A percentile compares a stretch with the other conserved stretches of the same genome.
These are phyloP conservation scores for Candida alai DNA, from an alignment of 805 yeast species.

Conservation along the genomic window DNA sequence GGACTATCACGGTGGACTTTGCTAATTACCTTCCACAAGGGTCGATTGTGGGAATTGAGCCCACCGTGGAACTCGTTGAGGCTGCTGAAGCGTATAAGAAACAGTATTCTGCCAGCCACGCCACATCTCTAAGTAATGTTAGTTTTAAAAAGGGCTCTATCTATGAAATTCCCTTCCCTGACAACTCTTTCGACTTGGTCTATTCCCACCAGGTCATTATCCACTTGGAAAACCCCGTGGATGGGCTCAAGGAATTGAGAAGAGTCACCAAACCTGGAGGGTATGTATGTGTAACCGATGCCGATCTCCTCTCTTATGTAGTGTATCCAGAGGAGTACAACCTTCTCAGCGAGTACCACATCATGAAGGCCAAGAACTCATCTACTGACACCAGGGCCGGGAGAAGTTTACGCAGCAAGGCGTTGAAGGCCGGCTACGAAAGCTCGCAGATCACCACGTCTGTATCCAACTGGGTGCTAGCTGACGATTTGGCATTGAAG, in stretches of 20 bases:
- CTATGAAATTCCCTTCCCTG: slow-evolving; percentile 28
- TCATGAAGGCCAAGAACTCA: slow-evolving; percentile 7
- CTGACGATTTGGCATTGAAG: slow-evolving; percentile 10
- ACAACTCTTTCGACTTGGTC: slow-evolving; percentile 37
- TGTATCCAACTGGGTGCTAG: slow-evolving; percentile 14
- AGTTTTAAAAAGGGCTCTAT: slow-evolving; percentile 26
- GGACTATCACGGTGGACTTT: slow-evolving; percentile 33
- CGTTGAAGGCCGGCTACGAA: slow-evolving; percentile 18
- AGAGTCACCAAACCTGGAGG: slow-evolving; percentile 35
- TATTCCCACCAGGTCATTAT: slow-evolving; percentile 36
- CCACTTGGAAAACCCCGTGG: slow-evolving; percentile 30
- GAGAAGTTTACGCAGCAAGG: slow-evolving; percentile 14
- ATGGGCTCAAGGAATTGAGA: slow-evolving; percentile 31
- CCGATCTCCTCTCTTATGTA: slow-evolving; percentile 18
- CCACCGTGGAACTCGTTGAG: slow-evolving; percentile 26
- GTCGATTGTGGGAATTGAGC: slow-evolving; percentile 29
- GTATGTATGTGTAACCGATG: slow-evolving; percentile 28
- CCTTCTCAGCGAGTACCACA: slow-evolving; percentile 8
- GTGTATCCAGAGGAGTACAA: slow-evolving; percentile 18
- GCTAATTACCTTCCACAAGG: slow-evolving; percentile 26
- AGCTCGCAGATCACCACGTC: slow-evolving; percentile 9
- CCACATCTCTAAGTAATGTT: slow-evolving; percentile 13
- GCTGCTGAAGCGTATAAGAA: slow-evolving; percentile 14
- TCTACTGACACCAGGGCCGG: slow-evolving; percentile 16
- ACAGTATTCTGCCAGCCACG: slow-evolving; percentile 7